Conservation (phyloP, 805 yeast species). For the Kurtzmaniella cleridarum region DNA sequence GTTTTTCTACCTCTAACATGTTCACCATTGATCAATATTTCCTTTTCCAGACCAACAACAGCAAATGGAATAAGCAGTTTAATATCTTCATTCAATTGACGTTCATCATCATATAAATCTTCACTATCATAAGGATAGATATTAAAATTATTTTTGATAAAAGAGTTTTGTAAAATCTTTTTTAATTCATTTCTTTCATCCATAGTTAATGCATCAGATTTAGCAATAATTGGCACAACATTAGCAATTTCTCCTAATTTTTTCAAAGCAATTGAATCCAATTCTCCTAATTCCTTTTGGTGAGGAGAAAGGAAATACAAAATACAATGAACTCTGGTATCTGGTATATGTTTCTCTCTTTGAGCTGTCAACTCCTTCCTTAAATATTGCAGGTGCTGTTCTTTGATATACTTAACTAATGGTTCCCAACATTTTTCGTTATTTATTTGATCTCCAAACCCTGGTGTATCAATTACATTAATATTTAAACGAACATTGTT, state of each 20-base stretch:
- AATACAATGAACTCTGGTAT: slow-evolving; percentile 90
- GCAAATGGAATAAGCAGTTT: slow-evolving; percentile 85
- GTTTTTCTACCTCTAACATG: slow-evolving; percentile 86
- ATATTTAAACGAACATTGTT: slow-evolving; percentile 82
- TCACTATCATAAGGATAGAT: slow-evolving; percentile 80
- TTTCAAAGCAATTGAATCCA: slow-evolving; percentile 78
- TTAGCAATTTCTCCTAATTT: slow-evolving; percentile 86
- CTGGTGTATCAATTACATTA: slow-evolving; percentile 94
- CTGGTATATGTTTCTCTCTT: slow-evolving; percentile 76
- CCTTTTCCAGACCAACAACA: slow-evolving; percentile 82
- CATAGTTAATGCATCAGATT: slow-evolving; percentile 82
- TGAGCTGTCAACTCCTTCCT: slow-evolving; percentile 94
- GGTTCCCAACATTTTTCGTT: slow-evolving; percentile 98
- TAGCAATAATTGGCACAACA: slow-evolving; percentile 93
- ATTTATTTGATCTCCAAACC: slow-evolving; percentile 95
- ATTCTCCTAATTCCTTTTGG: slow-evolving; percentile 74
- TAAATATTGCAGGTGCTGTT: slow-evolving; percentile 85
- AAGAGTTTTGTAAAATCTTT: slow-evolving; percentile 70
- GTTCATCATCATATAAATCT: slow-evolving; percentile 65
- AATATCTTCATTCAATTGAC: slow-evolving; percentile 68
- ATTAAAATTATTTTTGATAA: slow-evolving; percentile 63
- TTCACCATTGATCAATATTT: slow-evolving; percentile 71
- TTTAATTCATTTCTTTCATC: slow-evolving; percentile 81
- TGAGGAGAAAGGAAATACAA: slow-evolving; percentile 88
- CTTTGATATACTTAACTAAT: slow-evolving; percentile 87